phyloP scores from a whole-genome alignment of 768 basidiomycete species.

The Kwoniella mangroviensis region DNA sequence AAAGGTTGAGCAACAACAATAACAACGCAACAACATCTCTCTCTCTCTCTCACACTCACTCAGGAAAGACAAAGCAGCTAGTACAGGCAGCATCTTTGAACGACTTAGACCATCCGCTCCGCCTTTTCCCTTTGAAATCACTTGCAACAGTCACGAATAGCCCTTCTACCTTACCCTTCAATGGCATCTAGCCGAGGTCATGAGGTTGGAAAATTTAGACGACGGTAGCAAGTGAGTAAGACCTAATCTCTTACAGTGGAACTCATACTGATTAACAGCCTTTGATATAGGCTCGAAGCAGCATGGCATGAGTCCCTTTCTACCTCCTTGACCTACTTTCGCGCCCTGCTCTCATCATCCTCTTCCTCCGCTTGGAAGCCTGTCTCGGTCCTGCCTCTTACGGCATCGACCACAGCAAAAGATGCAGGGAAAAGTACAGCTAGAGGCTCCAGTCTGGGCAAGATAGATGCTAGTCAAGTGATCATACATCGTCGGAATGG shows the following conservation, averaged over 20 bases:
- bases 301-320: slow-evolving; percentile 79
- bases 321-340: slow-evolving; percentile 76
- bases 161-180: not conserved
- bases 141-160: too few species aligned
- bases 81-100: too few species aligned
- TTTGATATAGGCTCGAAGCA: slow-evolving; percentile 68
- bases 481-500: slow-evolving; percentile 73
- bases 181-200: slow-evolving; percentile 20
- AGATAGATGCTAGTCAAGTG: slow-evolving; percentile 73
- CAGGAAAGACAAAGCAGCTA: too few species aligned
- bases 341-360: slow-evolving; percentile 74
- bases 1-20: not conserved
- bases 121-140: too few species aligned
- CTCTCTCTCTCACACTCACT: too few species aligned
- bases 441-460: slow-evolving; percentile 64
- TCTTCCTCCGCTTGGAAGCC: slow-evolving; percentile 80
- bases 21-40: not conserved
- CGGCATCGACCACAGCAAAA: slow-evolving; percentile 45
- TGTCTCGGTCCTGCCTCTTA: slow-evolving; percentile 58
- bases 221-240: slow-evolving; percentile 67
- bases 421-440: slow-evolving; percentile 63
- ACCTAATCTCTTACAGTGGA: not conserved
- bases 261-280: too few species aligned
- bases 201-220: slow-evolving; percentile 49
- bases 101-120: too few species aligned